phyloP scores from a whole-genome alignment of 2,329 filamentous ascomycete genomes.

The Ceratocystis destructans region DNA sequence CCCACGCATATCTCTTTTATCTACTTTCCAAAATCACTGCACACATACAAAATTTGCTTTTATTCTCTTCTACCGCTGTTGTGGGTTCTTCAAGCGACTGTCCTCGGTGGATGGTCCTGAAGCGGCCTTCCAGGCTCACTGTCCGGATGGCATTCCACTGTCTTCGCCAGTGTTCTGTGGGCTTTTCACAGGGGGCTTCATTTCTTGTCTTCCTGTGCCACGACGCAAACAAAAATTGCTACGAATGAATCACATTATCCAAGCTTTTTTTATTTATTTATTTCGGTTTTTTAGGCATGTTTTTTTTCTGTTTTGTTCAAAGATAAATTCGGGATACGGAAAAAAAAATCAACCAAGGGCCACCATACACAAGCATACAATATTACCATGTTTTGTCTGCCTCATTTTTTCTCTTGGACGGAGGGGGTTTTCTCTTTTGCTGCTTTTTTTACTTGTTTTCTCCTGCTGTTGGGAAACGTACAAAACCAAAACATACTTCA shows the following conservation, averaged over 20 bases:
- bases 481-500: not conserved
- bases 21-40: not conserved
- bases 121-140: not conserved
- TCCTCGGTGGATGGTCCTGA: not conserved
- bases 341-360: not conserved
- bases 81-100: not conserved
- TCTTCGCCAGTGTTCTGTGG: not conserved
- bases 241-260: not conserved
- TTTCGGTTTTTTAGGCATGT: not conserved
- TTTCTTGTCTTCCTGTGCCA: not conserved
- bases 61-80: not conserved
- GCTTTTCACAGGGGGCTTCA: not conserved
- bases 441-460: not conserved
- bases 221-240: not conserved
- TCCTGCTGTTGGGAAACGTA: not conserved
- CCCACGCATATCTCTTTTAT: not conserved
- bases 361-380: not conserved
- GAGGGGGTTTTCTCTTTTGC: not conserved
- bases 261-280: not conserved
- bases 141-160: not conserved
- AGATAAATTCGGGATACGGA: constrained; percentile 5
- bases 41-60: constrained; percentile 3
- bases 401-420: not conserved
- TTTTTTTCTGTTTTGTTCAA: not conserved
- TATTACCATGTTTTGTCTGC: not conserved